Base-by-base conservation (phyloP, 768 basidiomycete genomes). In the Russula abietina region DNA sequence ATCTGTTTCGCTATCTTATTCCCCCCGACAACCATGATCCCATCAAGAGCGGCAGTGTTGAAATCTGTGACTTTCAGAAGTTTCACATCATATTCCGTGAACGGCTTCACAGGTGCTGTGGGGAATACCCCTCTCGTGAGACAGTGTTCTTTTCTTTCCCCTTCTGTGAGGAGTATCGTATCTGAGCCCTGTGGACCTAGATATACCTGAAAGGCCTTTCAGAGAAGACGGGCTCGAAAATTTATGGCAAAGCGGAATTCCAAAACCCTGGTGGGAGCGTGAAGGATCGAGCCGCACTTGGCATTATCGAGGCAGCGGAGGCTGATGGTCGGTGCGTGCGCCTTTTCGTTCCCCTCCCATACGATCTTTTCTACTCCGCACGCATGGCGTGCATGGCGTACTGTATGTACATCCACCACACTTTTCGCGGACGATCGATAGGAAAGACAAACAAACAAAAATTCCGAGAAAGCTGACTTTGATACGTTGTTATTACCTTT, bases 211-310 rank as follows among this genome's bases (percentile, higher is more conserved):
- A 91, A 73, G 75, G 75, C 16, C 79, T 97, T 9, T 97, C 93
- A 11, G 85, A 93, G 67, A 83, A 83, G 71, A 91, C 86, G 1
- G 94, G 93, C 17, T 85, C 84, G 59, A 83, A 83, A 57, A 93
- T 98, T 64, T 86, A 87, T 53, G 95, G 91, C n/a, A 98, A 99
- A 73, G 93, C 97, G 22, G 97, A 99, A 75, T 95, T 97, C 71
- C 94, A 97, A 77, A 98, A 98, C 70, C 97, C 97, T 0, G 97
- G 97, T 6, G 96, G 96, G 45, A 94, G 91, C 65, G 92, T 99
- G 68, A 99, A 99, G 76, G 97, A 99, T 72, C 86, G 97, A 52
- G 97, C 97, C 43, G 97, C 96, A 2, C 81, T 97, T 17, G 93
- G 91, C 33, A 81, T 99, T 56, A 76, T 99, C 53, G 78, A 78